Percentiles rank a stretch among this genome's conserved stretches.
Conservation (phyloP, 495 filamentous ascomycete species). For the Cladorrhinum samala region DNA sequence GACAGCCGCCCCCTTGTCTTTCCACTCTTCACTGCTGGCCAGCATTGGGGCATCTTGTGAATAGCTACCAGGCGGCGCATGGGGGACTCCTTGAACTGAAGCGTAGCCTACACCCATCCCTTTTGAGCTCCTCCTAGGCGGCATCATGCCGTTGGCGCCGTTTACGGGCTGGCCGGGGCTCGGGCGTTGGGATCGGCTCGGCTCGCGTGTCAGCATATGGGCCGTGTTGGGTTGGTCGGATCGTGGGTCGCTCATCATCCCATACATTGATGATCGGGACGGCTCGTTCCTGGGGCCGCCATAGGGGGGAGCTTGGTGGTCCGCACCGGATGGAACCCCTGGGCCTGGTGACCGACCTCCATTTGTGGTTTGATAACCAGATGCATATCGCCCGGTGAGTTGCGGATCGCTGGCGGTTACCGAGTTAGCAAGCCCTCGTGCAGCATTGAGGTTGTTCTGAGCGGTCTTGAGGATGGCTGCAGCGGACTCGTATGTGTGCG, state of each 20-base stretch:
- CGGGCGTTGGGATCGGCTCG: slow-evolving; percentile 60
- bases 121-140: slow-evolving; percentile 62
- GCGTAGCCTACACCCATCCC: slow-evolving; percentile 49
- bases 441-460: slow-evolving; percentile 27
- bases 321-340: slow-evolving; percentile 8
- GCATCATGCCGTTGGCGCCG: slow-evolving; percentile 50
- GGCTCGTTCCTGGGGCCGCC: slow-evolving; percentile 56
- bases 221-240: slow-evolving; percentile 56
- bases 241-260: slow-evolving; percentile 55
- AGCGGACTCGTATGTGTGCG: slow-evolving; percentile 33
- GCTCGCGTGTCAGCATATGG: slow-evolving; percentile 60
- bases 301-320: slow-evolving; percentile 39
- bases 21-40: slow-evolving; percentile 85
- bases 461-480: slow-evolving; percentile 29
- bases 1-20: slow-evolving; percentile 84
- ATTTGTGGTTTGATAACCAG: slow-evolving; percentile 20
- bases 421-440: slow-evolving; percentile 30
- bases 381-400: slow-evolving; percentile 35
- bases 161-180: slow-evolving; percentile 40
- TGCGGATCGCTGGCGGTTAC: slow-evolving; percentile 41
- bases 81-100: slow-evolving; percentile 33
- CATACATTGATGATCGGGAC: slow-evolving; percentile 56
- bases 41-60: slow-evolving; percentile 57
- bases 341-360: slow-evolving; percentile 7
- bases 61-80: slow-evolving; percentile 45